Base-by-base conservation (phyloP, 2,329 filamentous ascomycete genomes). In the Thelonectria olida region DNA sequence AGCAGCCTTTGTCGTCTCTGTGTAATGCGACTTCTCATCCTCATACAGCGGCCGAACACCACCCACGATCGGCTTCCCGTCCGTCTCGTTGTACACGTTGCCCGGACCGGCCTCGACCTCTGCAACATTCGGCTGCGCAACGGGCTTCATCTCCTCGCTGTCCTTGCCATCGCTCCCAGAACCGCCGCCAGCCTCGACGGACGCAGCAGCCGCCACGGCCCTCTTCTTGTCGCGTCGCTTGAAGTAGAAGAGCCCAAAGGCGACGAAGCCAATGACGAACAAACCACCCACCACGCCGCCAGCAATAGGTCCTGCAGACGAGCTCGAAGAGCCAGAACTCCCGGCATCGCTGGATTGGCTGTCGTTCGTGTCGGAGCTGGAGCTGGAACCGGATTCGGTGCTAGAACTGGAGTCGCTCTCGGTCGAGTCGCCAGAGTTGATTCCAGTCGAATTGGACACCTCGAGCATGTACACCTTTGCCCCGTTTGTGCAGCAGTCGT, bases 251-350 rank as follows among this genome's bases (percentile, higher is more conserved):
- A 66, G 55, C 2, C 58, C 66, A 3, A 67, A 47, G 1, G 58
- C 56, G 10, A 69, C n/a, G 9, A 69, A 36, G 0, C 51, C 66
- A 4, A 69, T 54, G 19, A 69, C 53, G 0, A 62, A 58, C 25
- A 67, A 13, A 4, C 67, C 66, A 0, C 67, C 67, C 0, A 66
- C 66, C 2, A 65, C 62, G 4, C 66, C 66, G 6, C 67, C 67
- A 1, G 61, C 66, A 7, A 69, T 66, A 7, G 63, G 58, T 1
- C 59, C 64, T 8, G 38, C 34, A 17, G 67, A 62, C 17, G 23
- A 27, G 31, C 19, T 36, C n/a, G 44, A 12, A 28, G 31, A 15
- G 34, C 36, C 20, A 0, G 52, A 25, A 9, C 17, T 8, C 23
- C 25, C 7, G 23, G 22, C 28, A 12, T 25, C 5, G 45, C 25